Evolutionary conservation across 176 grass and related monocot genomes (phyloP).

Genomic region (barley (Hordeum vulgare)): MorexV3_pseudomolecules_assembly NC_058524.1:502992880-502993379

Average conservation of each 20-base stretch:
- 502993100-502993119: conserved; percentile 5
- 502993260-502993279: conserved; percentile 45
- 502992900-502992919: conserved; percentile 54
- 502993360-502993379: conserved; percentile 40
- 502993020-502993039: conserved; percentile 22
- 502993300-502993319: not conserved
- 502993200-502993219: conserved; percentile 13
- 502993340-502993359: conserved; percentile 76
- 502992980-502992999: conserved; percentile 37
- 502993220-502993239: conserved; percentile 56
- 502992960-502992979: conserved; percentile 46
- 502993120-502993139: conserved; percentile 20
- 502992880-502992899: conserved; percentile 45
- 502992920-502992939: conserved; percentile 67
- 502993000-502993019: conserved; percentile 39
- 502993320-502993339: conserved; percentile 24
- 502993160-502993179: not conserved
- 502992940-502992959: conserved; percentile 37
- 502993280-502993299: conserved; percentile 40
- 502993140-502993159: conserved; percentile 2
- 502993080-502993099: not conserved
- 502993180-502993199: not conserved
- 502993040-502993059: conserved; percentile 20
- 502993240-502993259: conserved; percentile 11
- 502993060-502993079: conserved; percentile 14